A percentile compares a stretch with the other conserved stretches of the same genome.
Conservation (phyloP, 1,284 basidiomycete genomes). For the Cutaneotrichosporon dermatis region DNA sequence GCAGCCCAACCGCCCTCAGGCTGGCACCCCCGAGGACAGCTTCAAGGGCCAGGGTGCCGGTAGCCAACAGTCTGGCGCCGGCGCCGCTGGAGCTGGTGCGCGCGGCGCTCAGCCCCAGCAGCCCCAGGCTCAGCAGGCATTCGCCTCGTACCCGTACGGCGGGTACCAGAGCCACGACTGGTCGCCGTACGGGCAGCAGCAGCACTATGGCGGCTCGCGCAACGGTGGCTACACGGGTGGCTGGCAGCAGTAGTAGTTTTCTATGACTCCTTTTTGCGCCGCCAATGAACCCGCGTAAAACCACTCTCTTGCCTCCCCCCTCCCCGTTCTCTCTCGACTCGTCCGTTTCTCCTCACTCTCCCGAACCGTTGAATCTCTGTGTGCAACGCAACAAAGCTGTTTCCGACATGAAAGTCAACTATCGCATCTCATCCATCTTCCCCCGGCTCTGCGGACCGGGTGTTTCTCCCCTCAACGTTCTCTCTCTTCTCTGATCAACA, state of each 20-base stretch:
- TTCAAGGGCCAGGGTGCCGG: conserved; percentile 34
- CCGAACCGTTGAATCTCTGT: neutral
- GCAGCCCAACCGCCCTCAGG: conserved; percentile 28
- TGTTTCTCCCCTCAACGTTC: neutral
- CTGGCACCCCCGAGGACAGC: conserved; percentile 40
- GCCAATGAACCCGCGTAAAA: neutral
- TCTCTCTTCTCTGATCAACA: conserved; percentile 4
- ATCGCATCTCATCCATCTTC: conserved; percentile 9
- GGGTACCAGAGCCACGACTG: conserved; percentile 34
- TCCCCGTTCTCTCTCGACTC: neutral
- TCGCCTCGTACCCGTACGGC: conserved; percentile 30
- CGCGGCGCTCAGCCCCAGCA: conserved; percentile 22
- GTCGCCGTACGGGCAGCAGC: conserved; percentile 31
- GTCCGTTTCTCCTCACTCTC: neutral
- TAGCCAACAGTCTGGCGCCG: conserved; percentile 9
- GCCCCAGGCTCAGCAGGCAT: conserved; percentile 25
- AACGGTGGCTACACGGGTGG: conserved; percentile 27
- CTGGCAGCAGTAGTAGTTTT: conserved; percentile 30
- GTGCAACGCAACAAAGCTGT: neutral
- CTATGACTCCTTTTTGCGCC: neutral
- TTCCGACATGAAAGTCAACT: neutral
- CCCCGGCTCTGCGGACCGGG: neutral
- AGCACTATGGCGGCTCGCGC: conserved; percentile 21
- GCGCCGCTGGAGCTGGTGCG: conserved; percentile 15
- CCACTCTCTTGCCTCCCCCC: neutral